Evolutionary conservation across 2,329 filamentous ascomycete genomes (phyloP), one percentile per base, ranked within the genome.

Genomic region (Curvularia hawaiiensis): DNA sequence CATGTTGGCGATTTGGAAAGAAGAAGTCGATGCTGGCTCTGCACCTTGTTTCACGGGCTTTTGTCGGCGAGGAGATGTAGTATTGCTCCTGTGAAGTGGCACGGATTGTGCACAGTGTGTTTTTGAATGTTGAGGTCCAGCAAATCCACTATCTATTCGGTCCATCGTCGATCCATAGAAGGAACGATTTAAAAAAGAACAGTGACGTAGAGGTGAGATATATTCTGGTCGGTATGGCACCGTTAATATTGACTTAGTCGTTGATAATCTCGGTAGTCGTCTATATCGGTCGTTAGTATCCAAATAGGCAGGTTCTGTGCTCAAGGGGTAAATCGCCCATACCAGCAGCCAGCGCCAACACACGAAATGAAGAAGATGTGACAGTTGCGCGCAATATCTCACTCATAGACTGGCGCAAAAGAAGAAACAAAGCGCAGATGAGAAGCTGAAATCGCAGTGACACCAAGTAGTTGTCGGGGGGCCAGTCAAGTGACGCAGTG

Each of bases 141-240:
- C 64, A 60, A 71, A 71, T 62, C 66, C 72, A 59, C 72, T 75
- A 59, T 76, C 72, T 49, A 63, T 63, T 56, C 73, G 71, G 54
- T 69, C 64, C 72, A 76, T 76, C 61, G 58, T 67, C 50, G 62
- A 61, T 63, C 56, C 66, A 67, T 72, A 49, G 58, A 65, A 59
- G 48, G 54, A 47, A 55, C 52, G 22, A 54, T 18, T 20, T 31
- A 12, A 55, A 54, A 50, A 50, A 49, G 54, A 55, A 35, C 41
- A 56, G 63, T 65, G 62, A 66, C 53, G 60, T 67, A 54, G 47
- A 58, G 43, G 40, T 39, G 48, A 59, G 56, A 33, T 31, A 35
- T 55, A 26, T 7, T 35, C 41, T 45, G 5, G 45, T 48, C 55
- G 46, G 53, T 62, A 61, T 62, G 66, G 58, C 59, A 44, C 62